Evolutionary conservation across 345 rosid genomes (phyloP).

Genomic region (Heritiera littoralis): DNA sequence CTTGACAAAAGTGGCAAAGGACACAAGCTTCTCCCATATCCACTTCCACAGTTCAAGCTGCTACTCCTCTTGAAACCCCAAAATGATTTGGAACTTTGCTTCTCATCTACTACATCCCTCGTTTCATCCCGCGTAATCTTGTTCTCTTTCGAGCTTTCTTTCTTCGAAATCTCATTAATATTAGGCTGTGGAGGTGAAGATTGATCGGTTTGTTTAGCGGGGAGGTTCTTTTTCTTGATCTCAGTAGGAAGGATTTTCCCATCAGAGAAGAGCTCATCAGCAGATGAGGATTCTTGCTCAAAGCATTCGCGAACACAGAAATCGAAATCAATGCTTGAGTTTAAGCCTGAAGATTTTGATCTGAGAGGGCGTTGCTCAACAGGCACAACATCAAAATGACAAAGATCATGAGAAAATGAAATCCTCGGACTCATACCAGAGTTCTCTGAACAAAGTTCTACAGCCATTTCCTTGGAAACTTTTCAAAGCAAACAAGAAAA

Average conservation of each 20-base stretch:
- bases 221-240: constrained; percentile 39
- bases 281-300: constrained; percentile 50
- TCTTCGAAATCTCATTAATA: background rate
- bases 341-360: constrained; percentile 41
- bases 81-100: constrained; percentile 64
- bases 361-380: constrained; percentile 51
- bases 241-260: constrained; percentile 56
- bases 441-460: constrained; percentile 59
- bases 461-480: constrained; percentile 47
- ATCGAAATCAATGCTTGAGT: constrained; percentile 57
- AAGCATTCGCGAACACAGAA: constrained; percentile 45
- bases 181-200: constrained; percentile 10
- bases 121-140: constrained; percentile 34
- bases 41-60: constrained; percentile 72
- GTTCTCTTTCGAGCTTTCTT: constrained; percentile 29
- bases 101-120: constrained; percentile 35
- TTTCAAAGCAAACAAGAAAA: constrained; percentile 14
- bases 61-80: constrained; percentile 81
- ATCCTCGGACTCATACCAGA: constrained; percentile 71
- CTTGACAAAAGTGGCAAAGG: constrained; percentile 74
- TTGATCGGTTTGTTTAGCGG: constrained; percentile 9
- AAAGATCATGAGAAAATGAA: constrained; percentile 74
- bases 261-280: constrained; percentile 56
- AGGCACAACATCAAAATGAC: constrained; percentile 51
- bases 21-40: constrained; percentile 67